Conservation (phyloP, 352 stramenopile genomes). For the Globisporangium rhizosaccharum region DNA sequence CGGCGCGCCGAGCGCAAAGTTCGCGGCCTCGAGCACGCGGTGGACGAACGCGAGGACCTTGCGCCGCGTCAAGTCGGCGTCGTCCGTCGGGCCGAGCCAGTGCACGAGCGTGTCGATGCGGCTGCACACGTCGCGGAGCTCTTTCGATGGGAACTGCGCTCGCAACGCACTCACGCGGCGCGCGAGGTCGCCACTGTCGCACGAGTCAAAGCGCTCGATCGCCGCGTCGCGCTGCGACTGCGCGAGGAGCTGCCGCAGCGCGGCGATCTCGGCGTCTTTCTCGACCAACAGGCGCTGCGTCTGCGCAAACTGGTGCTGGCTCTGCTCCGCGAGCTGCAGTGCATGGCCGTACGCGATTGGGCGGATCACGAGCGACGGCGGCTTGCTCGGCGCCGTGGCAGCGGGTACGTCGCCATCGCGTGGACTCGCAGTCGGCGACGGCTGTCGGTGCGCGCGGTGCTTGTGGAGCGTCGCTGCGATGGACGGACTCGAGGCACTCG, state of each 20-base stretch:
- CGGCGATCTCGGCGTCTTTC: slow-evolving; percentile 61
- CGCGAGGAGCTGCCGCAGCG: slow-evolving; percentile 32
- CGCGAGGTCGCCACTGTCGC: slow-evolving; percentile 2
- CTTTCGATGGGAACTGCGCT: slow-evolving; percentile 32
- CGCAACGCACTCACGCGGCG: slow-evolving; percentile 16
- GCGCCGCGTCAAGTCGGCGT: slow-evolving; percentile 57
- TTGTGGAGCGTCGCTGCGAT: too few relatives aligned
- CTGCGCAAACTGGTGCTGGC: slow-evolving; percentile 47
- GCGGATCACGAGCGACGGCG: slow-evolving; percentile 54
- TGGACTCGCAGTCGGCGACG: neutral
- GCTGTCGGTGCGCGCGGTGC: neutral
- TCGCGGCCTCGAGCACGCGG: slow-evolving; percentile 43
- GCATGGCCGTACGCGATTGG: slow-evolving; percentile 70
- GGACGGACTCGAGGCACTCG: too few relatives aligned
- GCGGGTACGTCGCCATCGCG: neutral
- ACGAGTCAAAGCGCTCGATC: slow-evolving; percentile 12
- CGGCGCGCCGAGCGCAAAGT: slow-evolving; percentile 37
- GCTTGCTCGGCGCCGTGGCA: slow-evolving; percentile 11
- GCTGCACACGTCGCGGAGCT: slow-evolving; percentile 16
- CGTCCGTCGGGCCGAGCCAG: slow-evolving; percentile 56
- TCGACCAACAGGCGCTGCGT: slow-evolving; percentile 60
- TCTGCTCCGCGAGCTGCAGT: slow-evolving; percentile 57
- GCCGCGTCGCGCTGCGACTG: slow-evolving; percentile 14
- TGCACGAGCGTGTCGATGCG: slow-evolving; percentile 45
- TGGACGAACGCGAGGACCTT: slow-evolving; percentile 66